Base-by-base conservation (phyloP, 768 basidiomycete species). In the Lyophyllum shimeji region DNA sequence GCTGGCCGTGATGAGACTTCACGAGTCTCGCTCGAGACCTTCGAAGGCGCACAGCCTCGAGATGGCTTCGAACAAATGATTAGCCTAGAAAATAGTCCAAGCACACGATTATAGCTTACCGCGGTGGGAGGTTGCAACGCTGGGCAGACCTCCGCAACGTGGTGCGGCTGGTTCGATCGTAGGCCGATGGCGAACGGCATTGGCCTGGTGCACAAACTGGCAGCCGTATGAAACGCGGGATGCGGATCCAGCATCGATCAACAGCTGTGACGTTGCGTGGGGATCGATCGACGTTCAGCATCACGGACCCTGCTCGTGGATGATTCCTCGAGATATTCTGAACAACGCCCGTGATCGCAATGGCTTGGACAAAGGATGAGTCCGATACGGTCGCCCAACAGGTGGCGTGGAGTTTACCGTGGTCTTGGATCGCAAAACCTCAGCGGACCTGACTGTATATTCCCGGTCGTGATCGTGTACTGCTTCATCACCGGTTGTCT, bases 391-490 rank as follows among this genome's bases (percentile, higher is more conserved):
- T 2, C 7, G 37, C 29, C n/a, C 18, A 17, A 17, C 27, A 11
- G 13, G 20, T 25, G 20, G 11, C 12, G 48, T 40, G 27, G 46
- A 42, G 46, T 24, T 59, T 55, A 82, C 80, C 34, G 69, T 74
- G 7, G 66, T 66, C 55, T 72, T 78, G 25, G 81, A 82, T 60
- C 70, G 68, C 50, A 79, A 71, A 5, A 81, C 65, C 57, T 80
- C 76, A 13, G 72, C 74, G 5, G 70, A 63, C 43, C 76, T 73
- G 12, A 63, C 43, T 18, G 60, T 64, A 52, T 58, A 62, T 48
- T 49, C 57, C 37, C 54, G 56, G 45, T 59, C 65, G 48, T 47
- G 42, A 23, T 71, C 67, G 13, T 46, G 29, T 2, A 50, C 59
- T 20, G 50, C 17, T 15, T 61, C 20, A 29, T 59, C 62, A 9